Percentiles rank a stretch among this genome's conserved stretches.
phyloP scores from a whole-genome alignment of 768 basidiomycete genomes.

The Sistotremastrum suecicum region DNA sequence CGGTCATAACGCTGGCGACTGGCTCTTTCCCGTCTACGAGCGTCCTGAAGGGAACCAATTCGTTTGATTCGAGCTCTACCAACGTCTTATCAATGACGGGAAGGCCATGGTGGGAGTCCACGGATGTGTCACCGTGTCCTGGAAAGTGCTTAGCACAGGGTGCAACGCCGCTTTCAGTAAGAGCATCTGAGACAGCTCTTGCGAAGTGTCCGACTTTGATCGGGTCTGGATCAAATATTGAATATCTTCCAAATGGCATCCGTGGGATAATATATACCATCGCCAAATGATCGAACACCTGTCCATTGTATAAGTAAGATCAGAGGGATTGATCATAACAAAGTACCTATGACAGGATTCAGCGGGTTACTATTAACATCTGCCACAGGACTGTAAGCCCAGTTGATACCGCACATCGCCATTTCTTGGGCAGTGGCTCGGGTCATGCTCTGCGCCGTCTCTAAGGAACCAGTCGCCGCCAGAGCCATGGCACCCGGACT shows the following conservation, averaged over 20 bases:
- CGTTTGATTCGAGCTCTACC: constrained; percentile 27
- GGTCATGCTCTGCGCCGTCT: constrained; percentile 31
- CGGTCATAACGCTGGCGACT: constrained; percentile 53
- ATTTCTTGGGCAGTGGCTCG: constrained; percentile 42
- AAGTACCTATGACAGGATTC: constrained; percentile 59
- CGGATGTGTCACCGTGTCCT: constrained; percentile 58
- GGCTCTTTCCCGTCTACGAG: constrained; percentile 20
- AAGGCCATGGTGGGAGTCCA: constrained; percentile 56
- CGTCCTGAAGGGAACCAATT: constrained; percentile 44
- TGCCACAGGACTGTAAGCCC: constrained; percentile 56
- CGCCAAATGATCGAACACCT: constrained; percentile 62
- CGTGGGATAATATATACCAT: constrained; percentile 25
- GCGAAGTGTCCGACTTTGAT: constrained; percentile 34
- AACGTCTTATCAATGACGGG: constrained; percentile 42
- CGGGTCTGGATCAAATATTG: constrained; percentile 29
- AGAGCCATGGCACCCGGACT: constrained; percentile 69
- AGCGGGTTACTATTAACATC: constrained; percentile 57
- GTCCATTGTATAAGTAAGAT: neutral
- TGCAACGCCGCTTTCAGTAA: constrained; percentile 35
- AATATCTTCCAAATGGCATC: neutral
- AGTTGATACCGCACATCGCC: constrained; percentile 49
- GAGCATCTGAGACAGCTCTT: constrained; percentile 31
- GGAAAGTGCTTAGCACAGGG: constrained; percentile 61
- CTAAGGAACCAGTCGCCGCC: constrained; percentile 35
- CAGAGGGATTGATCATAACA: neutral